phyloP scores from a whole-genome alignment of 2,329 filamentous ascomycete species.

The Rasamsonia emersonii region DNA sequence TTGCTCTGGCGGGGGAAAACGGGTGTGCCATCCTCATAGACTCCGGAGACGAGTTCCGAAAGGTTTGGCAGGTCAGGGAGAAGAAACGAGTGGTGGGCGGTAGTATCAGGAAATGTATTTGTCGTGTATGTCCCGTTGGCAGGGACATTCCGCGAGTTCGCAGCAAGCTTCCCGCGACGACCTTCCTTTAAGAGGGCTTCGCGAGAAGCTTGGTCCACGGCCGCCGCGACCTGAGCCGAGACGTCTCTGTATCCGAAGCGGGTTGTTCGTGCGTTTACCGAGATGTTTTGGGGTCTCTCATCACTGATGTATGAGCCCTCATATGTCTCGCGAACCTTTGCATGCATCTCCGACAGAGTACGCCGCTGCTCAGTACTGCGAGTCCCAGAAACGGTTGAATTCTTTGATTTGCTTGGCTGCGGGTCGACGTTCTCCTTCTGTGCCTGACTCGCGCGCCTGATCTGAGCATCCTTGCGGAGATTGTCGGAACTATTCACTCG shows the following conservation, averaged over 20 bases:
- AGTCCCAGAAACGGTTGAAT: neutral
- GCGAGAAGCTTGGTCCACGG: constrained; percentile 29
- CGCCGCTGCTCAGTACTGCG: constrained; percentile 32
- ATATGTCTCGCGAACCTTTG: constrained; percentile 44
- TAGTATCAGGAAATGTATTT: constrained; percentile 35
- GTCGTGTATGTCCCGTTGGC: constrained; percentile 19
- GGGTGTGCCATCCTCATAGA: constrained; percentile 50
- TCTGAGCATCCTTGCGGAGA: constrained; percentile 33
- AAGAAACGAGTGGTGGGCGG: constrained; percentile 52
- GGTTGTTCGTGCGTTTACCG: constrained; percentile 42
- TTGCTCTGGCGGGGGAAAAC: constrained; percentile 45
- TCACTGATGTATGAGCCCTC: constrained; percentile 44
- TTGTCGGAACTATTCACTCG: constrained; percentile 20
- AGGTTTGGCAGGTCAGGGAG: constrained; percentile 54
- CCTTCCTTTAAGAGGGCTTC: constrained; percentile 25
- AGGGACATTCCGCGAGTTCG: constrained; percentile 15
- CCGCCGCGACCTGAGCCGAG: constrained; percentile 31
- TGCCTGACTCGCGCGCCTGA: constrained; percentile 30
- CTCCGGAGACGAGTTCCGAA: constrained; percentile 52
- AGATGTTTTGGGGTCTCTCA: constrained; percentile 38
- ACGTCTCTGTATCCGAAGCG: constrained; percentile 45
- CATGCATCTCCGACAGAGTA: constrained; percentile 49
- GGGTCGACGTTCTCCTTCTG: constrained; percentile 34
- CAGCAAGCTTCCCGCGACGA: constrained; percentile 17
- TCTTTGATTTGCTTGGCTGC: constrained; percentile 27